Base-by-base conservation (phyloP, 2,329 filamentous ascomycete genomes). In the Chalaropsis ovoidea region DNA sequence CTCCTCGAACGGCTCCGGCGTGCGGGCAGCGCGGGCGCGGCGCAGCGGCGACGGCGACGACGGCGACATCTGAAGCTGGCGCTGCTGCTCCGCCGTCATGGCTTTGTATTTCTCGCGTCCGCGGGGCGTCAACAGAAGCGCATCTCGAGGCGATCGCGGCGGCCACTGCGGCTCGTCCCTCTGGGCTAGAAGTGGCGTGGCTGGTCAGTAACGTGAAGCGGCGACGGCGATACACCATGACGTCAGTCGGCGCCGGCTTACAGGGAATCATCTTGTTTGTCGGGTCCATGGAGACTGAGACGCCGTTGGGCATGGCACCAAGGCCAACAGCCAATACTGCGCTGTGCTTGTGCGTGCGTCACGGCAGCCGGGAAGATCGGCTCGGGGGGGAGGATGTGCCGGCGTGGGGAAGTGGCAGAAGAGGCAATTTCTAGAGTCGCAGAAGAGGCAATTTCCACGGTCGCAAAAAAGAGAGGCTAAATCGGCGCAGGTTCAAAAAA, bases 21-120 rank as follows among this genome's bases (percentile, higher is more conserved):
- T 65, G 3, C 43, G 52, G 5, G 45, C 19, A 17, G 63, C 42
- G 15, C 67, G 69, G n/a, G 61, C n/a, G 15, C 63, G 41, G 8
- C 68, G 67, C 10, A 71, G 76, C 0, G 88, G 86, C 0, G 88
- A 89, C 0, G 85, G 84, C 0, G 86, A 87, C 0, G 86, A 86
- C 31, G 88, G 86, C 45, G 80, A 80, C 70, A 83, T 83, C 69
- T 86, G 82, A 70, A 87, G 79, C 68, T 86, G 83, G 73, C 87
- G 66, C 54, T 67, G 66, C 31, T 67, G 62, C 17, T 67, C 66
- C 13, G 66, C 47, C 5, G 66, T 58, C 66, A 67, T 67, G 27
- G 66, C 58, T 13, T 54, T 82, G 71, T 90, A 84, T 73, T 85
- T 86, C 73, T 87, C 85, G 71, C 91, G 87, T 64, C 91, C 93